Evolutionary conservation across 1,139 yeast species (phyloP).

Genomic region (Chernovozyma aurita): DNA sequence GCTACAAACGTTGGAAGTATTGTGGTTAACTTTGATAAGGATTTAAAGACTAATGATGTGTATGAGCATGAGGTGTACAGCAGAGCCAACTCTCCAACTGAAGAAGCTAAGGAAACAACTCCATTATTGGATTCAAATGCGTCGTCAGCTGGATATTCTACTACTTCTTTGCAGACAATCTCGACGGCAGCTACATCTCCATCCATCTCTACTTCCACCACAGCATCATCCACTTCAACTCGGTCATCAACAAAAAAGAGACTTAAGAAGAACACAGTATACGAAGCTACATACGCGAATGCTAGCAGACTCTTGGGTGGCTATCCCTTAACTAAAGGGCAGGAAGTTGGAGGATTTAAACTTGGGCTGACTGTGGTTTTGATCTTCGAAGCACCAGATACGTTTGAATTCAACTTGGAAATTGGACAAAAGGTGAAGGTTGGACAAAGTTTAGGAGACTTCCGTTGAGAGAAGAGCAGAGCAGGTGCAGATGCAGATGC

Average conservation of each 20-base stretch:
- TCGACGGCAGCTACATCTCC: slow-evolving; percentile 3
- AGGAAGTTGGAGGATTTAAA: slow-evolving; percentile 96
- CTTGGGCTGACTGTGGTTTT: slow-evolving; percentile 93
- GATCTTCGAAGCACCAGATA: slow-evolving; percentile 90
- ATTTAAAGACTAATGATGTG: slow-evolving; percentile 75
- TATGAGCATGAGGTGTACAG: slow-evolving; percentile 52
- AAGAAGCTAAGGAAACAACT: slow-evolving; percentile 22
- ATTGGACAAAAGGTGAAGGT: slow-evolving; percentile 76
- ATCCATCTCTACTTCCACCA: slow-evolving; percentile 2
- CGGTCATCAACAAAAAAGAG: slow-evolving; percentile 21
- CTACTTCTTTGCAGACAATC: not conserved
- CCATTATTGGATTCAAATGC: slow-evolving; percentile 22
- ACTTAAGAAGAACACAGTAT: slow-evolving; percentile 73
- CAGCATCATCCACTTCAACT: slow-evolving; percentile 13
- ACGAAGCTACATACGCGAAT: slow-evolving; percentile 87
- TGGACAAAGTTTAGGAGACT: slow-evolving; percentile 73
- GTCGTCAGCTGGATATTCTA: slow-evolving; percentile 8
- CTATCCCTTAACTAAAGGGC: slow-evolving; percentile 83
- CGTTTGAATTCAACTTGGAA: slow-evolving; percentile 64
- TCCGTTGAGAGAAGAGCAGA: not conserved
- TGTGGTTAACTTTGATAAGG: slow-evolving; percentile 86
- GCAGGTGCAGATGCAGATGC: too few relatives aligned
- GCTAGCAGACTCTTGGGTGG: slow-evolving; percentile 84
- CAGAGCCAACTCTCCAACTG: slow-evolving; percentile 1
- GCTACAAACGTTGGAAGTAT: slow-evolving; percentile 98